These are phyloP conservation scores for Talaromyces verruculosus DNA, from an alignment of 2,329 filamentous ascomycete species.

Conservation along the genomic window DNA sequence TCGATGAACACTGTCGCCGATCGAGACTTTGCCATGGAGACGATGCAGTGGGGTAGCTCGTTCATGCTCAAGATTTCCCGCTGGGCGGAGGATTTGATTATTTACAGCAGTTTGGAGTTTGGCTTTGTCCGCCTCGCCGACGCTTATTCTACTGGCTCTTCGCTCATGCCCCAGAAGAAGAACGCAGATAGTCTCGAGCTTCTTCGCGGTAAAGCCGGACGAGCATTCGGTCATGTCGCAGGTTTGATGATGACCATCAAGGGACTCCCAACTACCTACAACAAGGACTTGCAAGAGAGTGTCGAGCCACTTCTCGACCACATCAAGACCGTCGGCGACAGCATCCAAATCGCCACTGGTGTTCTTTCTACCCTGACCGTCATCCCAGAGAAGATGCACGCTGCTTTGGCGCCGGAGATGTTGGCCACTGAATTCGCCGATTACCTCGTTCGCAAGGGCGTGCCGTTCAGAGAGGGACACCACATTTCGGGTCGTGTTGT, in stretches of 20 bases:
- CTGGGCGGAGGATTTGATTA: slow-evolving; percentile 83
- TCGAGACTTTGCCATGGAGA: slow-evolving; percentile 80
- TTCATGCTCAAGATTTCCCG: slow-evolving; percentile 77
- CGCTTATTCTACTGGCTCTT: slow-evolving; percentile 74
- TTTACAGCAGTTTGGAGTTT: slow-evolving; percentile 76
- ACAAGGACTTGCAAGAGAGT: slow-evolving; percentile 89
- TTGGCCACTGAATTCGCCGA: slow-evolving; percentile 61
- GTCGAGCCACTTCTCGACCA: slow-evolving; percentile 83
- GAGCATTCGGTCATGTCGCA: slow-evolving; percentile 77
- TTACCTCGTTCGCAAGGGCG: slow-evolving; percentile 52
- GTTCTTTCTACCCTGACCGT: slow-evolving; percentile 72
- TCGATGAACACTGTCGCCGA: slow-evolving; percentile 74
- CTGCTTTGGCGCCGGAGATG: slow-evolving; percentile 79
- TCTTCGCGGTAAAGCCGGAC: slow-evolving; percentile 73
- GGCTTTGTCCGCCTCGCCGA: slow-evolving; percentile 74
- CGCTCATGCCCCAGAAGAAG: slow-evolving; percentile 82
- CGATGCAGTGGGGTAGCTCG: slow-evolving; percentile 74
- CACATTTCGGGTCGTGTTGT: slow-evolving; percentile 74
- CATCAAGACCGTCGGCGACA: slow-evolving; percentile 78
- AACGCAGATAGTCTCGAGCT: slow-evolving; percentile 72
- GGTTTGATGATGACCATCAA: slow-evolving; percentile 75
- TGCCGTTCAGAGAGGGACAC: slow-evolving; percentile 78
- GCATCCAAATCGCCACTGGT: slow-evolving; percentile 77
- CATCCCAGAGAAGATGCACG: slow-evolving; percentile 72
- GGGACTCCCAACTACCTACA: slow-evolving; percentile 78